Conservation (phyloP, 495 filamentous ascomycete species). For the Lophiotrema nucula region DNA sequence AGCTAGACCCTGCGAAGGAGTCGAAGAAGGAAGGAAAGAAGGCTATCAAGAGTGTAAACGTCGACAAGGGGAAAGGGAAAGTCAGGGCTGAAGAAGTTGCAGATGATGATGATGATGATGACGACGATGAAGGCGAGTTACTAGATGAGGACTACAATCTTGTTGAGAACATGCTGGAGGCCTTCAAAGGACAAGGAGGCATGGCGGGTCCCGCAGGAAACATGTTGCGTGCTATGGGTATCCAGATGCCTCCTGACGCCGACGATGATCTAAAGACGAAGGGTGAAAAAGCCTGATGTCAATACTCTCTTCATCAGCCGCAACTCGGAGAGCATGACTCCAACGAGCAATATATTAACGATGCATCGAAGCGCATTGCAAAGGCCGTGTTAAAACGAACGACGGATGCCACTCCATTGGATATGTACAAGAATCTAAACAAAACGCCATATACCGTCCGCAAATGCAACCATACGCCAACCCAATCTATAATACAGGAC, state of each 20-base stretch:
- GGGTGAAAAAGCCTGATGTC: neutral
- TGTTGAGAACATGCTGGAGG: slow-evolving; percentile 87
- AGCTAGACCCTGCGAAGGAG: slow-evolving; percentile 31
- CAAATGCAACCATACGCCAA: no score
- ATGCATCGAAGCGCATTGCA: no score
- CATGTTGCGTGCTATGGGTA: slow-evolving; percentile 78
- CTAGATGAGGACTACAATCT: slow-evolving; percentile 82
- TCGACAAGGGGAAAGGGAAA: slow-evolving; percentile 35
- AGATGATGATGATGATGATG: slow-evolving; percentile 35
- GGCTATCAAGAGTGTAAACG: neutral
- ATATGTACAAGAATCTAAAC: neutral
- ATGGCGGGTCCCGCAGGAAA: slow-evolving; percentile 83
- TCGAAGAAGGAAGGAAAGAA: slow-evolving; percentile 3
- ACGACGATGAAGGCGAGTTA: slow-evolving; percentile 47
- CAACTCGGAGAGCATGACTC: neutral
- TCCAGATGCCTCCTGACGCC: slow-evolving; percentile 77
- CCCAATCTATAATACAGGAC: no score
- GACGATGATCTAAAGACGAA: slow-evolving; percentile 38
- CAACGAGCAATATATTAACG: no score
- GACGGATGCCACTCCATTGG: no score
- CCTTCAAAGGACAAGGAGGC: slow-evolving; percentile 84
- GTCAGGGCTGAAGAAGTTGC: slow-evolving; percentile 14
- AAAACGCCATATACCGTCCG: neutral
- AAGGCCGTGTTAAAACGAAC: neutral
- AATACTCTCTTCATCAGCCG: neutral